Percentiles rank a stretch among this genome's conserved stretches.
Conservation (phyloP, 164 flowering plant genomes). For the Annona cherimola region DNA sequence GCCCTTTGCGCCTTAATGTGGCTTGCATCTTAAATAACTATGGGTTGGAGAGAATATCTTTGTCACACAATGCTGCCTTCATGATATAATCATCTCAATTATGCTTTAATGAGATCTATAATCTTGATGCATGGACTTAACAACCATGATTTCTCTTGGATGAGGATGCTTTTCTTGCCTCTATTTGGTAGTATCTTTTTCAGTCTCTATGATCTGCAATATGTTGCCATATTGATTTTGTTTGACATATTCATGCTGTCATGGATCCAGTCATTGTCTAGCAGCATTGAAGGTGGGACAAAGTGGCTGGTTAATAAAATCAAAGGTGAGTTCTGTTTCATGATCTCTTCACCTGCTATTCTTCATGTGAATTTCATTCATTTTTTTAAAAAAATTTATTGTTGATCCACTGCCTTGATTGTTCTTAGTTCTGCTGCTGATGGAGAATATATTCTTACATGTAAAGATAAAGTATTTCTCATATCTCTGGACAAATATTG, state of each 20-base stretch:
- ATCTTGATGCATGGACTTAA: neutral
- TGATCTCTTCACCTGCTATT: neutral
- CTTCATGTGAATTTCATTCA: neutral
- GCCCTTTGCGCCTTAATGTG: too few species aligned
- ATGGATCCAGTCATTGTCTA: slow-evolving; percentile 45
- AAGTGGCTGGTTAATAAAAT: slow-evolving; percentile 76
- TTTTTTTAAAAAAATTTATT: neutral
- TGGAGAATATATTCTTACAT: neutral
- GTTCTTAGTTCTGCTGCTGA: neutral
- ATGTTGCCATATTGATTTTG: neutral
- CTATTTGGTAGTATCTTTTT: neutral
- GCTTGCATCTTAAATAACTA: too few species aligned
- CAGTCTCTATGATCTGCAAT: neutral
- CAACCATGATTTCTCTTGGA: neutral
- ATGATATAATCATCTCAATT: too few species aligned
- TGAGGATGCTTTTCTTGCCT: neutral
- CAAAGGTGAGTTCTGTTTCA: slow-evolving; percentile 42
- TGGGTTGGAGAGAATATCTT: too few species aligned
- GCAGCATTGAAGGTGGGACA: slow-evolving; percentile 62
- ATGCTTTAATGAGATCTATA: neutral
- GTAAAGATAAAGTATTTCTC: too few species aligned
- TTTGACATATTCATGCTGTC: neutral
- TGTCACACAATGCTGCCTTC: too few species aligned
- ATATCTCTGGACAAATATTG: too few species aligned
- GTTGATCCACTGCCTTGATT: neutral